Percentiles rank a stretch among this genome's conserved stretches.
phyloP scores from a whole-genome alignment of 2,329 filamentous ascomycete species.

The Byssothecium circinans region DNA sequence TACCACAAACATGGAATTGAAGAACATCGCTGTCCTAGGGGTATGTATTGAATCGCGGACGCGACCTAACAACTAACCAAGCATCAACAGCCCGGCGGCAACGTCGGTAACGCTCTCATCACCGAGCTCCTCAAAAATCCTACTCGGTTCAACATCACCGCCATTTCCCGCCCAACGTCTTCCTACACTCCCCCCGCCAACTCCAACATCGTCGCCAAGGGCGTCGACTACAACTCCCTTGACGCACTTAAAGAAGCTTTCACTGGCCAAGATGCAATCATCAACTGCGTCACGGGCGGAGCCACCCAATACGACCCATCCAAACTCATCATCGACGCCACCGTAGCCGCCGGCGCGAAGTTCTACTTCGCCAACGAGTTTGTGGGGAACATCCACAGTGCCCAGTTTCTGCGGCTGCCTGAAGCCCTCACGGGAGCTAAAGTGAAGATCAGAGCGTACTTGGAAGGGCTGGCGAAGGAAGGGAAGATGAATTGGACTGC shows the following conservation, averaged over 20 bases:
- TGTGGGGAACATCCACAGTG: conserved; percentile 27
- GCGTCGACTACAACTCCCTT: conserved; percentile 29
- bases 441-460: conserved; percentile 26
- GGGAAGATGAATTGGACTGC: conserved; percentile 33
- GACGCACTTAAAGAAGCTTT: conserved; percentile 46
- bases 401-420: conserved; percentile 30
- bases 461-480: conserved; percentile 24
- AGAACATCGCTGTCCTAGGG: conserved; percentile 39
- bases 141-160: conserved; percentile 29
- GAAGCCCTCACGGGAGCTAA: conserved; percentile 32
- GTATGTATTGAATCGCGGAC: conserved; percentile 15
- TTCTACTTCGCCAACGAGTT: conserved; percentile 42
- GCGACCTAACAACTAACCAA: conserved; percentile 7
- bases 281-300: conserved; percentile 52
- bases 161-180: conserved; percentile 30
- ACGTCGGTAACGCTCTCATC: conserved; percentile 36
- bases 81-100: conserved; percentile 31
- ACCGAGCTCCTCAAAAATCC: conserved; percentile 26
- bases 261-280: conserved; percentile 57
- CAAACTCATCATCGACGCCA: conserved; percentile 43
- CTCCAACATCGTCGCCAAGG: conserved; percentile 22
- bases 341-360: conserved; percentile 35
- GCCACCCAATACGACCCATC: conserved; percentile 49
- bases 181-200: conserved; percentile 17
- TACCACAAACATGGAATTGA: conserved; percentile 33